Evolutionary conservation across 2,329 filamentous ascomycete species (phyloP), one percentile per base, ranked within the genome.

Genomic region (Penicillium occitanis): DNA sequence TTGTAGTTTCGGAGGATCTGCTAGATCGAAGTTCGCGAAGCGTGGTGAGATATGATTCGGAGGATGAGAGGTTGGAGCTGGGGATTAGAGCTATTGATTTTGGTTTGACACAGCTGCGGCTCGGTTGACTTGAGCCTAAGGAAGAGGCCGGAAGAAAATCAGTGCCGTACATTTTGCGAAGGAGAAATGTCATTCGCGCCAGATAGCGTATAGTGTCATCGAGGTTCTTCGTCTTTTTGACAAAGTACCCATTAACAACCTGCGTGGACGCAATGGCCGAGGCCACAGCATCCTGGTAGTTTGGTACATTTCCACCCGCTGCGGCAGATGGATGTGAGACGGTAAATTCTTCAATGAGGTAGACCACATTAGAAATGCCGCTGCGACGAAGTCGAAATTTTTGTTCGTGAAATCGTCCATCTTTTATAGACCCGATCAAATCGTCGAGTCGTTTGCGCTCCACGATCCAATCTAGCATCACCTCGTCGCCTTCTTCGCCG

Each of bases 391-490:
- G 83, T 0, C 91, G 88, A 73, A 93, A 94, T 74, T 95, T 94
- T 74, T 95, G 91, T 75, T 95, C 91, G 70, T 90, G 89, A 71
- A 93, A 94, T 2, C 91, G 87, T 0, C 91, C 90, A 68, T 94
- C 91, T 75, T 91, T 92, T 78, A 95, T 92, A 68, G 90, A 93
- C 61, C 85, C 81, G n/a, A 94, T 84, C 57, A 95, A 80, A 74
- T 95, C 91, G 73, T 94, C 91, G 0, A 93, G 84, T 8, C 91
- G 84, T 74, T 95, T 95, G 68, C 91, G 85, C 78, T 95, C 91
- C 1, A 93, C 85, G 53, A 95, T 91, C 83, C 89, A 92, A 75
- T 94, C 91, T 4, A 95, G 81, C 57, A 92, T 87, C 13, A 94
- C 78, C 74, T 93, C 91, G 17, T 89, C 87, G 14, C 77, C 76